Conservation (phyloP, 208 protist genomes). For the Crithidia brevicula region DNA sequence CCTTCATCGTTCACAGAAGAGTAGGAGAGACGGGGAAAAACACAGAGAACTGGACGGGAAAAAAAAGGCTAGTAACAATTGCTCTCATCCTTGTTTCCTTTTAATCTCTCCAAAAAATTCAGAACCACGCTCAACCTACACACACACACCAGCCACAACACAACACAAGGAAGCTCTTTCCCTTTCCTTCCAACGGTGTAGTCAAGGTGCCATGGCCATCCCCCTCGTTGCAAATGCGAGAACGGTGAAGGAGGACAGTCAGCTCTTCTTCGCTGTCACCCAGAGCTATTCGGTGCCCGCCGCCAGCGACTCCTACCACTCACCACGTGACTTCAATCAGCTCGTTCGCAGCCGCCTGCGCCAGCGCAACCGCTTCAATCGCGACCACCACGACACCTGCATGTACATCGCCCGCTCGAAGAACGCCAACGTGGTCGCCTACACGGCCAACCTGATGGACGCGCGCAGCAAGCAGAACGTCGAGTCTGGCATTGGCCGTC, state of each 20-base stretch:
- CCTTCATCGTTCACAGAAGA: too few relatives aligned
- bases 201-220: constrained; percentile 26
- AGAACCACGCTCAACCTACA: too few relatives aligned
- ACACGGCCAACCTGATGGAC: constrained; percentile 56
- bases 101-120: too few relatives aligned
- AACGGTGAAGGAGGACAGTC: constrained; percentile 32
- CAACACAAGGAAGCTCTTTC: too few relatives aligned
- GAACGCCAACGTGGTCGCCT: constrained; percentile 81
- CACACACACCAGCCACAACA: too few relatives aligned
- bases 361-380: constrained; percentile 63
- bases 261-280: constrained; percentile 35
- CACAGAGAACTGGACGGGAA: too few relatives aligned
- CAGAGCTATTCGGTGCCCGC: constrained; percentile 32
- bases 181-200: background rate
- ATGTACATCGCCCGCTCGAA: constrained; percentile 85
- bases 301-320: constrained; percentile 29
- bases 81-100: too few relatives aligned
- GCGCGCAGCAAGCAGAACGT: constrained; percentile 18
- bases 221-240: constrained; percentile 20
- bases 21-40: too few relatives aligned
- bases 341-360: constrained; percentile 39
- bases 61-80: too few relatives aligned
- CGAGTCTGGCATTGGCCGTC: constrained; percentile 35
- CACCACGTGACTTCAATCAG: constrained; percentile 42
- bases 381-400: constrained; percentile 78